Conservation (phyloP, 148 eudicot genomes). For the Linanthus parryae region DNA sequence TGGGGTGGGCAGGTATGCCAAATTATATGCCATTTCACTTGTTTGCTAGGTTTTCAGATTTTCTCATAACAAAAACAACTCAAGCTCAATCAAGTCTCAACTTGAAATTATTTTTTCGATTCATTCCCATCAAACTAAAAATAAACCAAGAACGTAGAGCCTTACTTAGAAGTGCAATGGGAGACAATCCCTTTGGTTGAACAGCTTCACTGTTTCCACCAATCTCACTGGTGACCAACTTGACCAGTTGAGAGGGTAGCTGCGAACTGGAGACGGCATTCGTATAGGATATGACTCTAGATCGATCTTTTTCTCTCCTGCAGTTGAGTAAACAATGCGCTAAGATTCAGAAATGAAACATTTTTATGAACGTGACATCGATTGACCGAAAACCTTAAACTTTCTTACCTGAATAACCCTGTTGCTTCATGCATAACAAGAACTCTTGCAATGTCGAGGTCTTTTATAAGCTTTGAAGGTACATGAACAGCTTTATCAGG, state of each 20-base stretch:
- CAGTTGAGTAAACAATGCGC: constrained; percentile 6
- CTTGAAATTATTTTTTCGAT: not conserved
- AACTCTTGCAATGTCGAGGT: constrained; percentile 33
- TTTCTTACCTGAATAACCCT: constrained; percentile 35
- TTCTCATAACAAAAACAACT: too few relatives aligned
- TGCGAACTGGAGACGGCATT: constrained; percentile 49
- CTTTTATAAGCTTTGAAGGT: constrained; percentile 22
- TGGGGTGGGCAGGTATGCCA: too few relatives aligned
- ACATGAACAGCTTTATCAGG: constrained; percentile 21
- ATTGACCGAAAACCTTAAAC: not conserved
- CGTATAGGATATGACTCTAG: constrained; percentile 33
- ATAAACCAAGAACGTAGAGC: not conserved
- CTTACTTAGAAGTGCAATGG: constrained; percentile 50
- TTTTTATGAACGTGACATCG: not conserved
- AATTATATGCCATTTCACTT: too few relatives aligned
- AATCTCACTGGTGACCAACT: constrained; percentile 28
- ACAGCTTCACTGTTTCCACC: constrained; percentile 17
- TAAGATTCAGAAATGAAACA: constrained; percentile 2
- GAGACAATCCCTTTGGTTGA: constrained; percentile 42
- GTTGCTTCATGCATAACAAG: constrained; percentile 43
- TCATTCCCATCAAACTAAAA: not conserved
- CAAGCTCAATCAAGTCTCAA: not conserved
- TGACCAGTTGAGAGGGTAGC: constrained; percentile 31
- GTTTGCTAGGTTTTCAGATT: too few relatives aligned
- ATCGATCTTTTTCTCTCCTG: constrained; percentile 39